Evolutionary conservation across 2,329 filamentous ascomycete species (phyloP).

Genomic region (Fusarium buxicola): DNA sequence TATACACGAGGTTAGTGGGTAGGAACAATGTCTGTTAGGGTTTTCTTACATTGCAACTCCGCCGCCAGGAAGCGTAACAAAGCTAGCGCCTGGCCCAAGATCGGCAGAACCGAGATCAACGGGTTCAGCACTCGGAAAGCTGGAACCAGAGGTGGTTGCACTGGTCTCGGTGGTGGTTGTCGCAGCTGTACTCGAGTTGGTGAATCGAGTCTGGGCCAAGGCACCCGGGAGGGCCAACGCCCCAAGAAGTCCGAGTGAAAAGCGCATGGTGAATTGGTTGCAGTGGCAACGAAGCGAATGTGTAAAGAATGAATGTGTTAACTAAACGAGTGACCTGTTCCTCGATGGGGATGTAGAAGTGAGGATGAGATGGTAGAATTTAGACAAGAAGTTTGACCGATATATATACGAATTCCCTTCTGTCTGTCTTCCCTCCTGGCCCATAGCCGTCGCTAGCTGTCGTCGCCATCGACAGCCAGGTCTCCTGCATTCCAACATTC

Average conservation of each 20-base stretch:
- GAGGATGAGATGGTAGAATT: constrained; percentile 32
- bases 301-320: constrained; percentile 21
- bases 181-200: constrained; percentile 25
- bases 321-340: constrained; percentile 37
- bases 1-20: background rate
- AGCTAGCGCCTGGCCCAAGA: background rate
- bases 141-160: background rate
- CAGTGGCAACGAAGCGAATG: constrained; percentile 9
- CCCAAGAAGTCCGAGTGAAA: constrained; percentile 22
- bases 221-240: constrained; percentile 24
- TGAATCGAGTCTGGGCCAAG: constrained; percentile 30
- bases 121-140: fast-evolving
- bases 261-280: constrained; percentile 29
- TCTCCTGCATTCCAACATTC: constrained; percentile 31
- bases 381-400: constrained; percentile 7
- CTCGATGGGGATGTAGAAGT: constrained; percentile 29
- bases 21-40: fast-evolving
- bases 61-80: background rate
- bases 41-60: constrained; percentile 10
- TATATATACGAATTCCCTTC: constrained; percentile 25
- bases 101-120: background rate
- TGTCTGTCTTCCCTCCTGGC: background rate
- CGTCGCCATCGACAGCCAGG: background rate
- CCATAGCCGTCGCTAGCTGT: no score
- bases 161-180: background rate